A percentile compares a stretch with the other conserved stretches of the same genome.
Evolutionary conservation across 768 basidiomycete species (phyloP).

Genomic region (Pleurotus citrinopileatus): DNA sequence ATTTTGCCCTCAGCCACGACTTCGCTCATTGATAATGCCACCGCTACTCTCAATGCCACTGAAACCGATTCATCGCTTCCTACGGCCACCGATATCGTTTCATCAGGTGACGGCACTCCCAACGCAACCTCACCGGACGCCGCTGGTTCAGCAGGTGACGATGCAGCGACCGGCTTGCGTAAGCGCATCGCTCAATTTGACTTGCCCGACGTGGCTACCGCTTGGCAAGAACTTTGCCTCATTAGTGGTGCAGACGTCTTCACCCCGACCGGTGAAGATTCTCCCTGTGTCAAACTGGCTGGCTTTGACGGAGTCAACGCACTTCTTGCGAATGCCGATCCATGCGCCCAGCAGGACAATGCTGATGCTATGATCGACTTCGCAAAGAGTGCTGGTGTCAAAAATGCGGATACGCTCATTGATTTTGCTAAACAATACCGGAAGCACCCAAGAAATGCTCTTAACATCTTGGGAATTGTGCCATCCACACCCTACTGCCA

Average conservation of each 20-base stretch:
- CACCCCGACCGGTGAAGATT: slow-evolving; percentile 17
- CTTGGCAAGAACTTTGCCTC: slow-evolving; percentile 45
- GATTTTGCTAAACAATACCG: slow-evolving; percentile 40
- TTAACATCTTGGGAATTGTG: slow-evolving; percentile 38
- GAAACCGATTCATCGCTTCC: slow-evolving; percentile 4
- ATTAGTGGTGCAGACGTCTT: slow-evolving; percentile 38
- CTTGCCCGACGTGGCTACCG: slow-evolving; percentile 33
- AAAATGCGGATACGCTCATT: slow-evolving; percentile 37
- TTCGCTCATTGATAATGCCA: not conserved
- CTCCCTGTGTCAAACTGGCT: slow-evolving; percentile 39
- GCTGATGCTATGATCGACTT: slow-evolving; percentile 51
- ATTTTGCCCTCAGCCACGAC: not conserved
- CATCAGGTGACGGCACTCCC: slow-evolving; percentile 6
- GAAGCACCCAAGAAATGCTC: slow-evolving; percentile 39
- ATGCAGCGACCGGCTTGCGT: slow-evolving; percentile 2
- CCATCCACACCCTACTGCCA: slow-evolving; percentile 48
- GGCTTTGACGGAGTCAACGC: slow-evolving; percentile 39
- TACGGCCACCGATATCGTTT: not conserved
- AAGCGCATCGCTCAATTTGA: slow-evolving; percentile 27
- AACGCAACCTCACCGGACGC: slow-evolving; percentile 12
- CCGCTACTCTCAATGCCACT: slow-evolving; percentile 15
- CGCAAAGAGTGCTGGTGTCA: slow-evolving; percentile 40
- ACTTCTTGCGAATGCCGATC: slow-evolving; percentile 40
- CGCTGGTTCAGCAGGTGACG: slow-evolving; percentile 14
- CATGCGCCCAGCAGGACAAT: slow-evolving; percentile 47